Base-by-base conservation (phyloP, 2,329 filamentous ascomycete genomes). In the Sclerotinia minor region DNA sequence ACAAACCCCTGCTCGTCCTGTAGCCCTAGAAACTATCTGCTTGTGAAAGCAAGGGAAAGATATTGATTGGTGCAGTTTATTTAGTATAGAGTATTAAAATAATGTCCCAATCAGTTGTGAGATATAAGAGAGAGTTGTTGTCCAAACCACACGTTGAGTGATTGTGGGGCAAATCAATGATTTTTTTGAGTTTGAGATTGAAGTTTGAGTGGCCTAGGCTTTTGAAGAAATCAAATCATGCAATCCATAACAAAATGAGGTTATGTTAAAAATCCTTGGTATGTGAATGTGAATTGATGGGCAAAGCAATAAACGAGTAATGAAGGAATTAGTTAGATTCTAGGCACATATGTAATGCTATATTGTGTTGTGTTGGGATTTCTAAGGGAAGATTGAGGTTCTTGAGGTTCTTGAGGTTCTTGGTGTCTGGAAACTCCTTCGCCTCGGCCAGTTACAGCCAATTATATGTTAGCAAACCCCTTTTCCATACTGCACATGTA, bases 171-270 rank as follows among this genome's bases (percentile, higher is more conserved):
- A 61, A 35, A 49, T 24, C 26, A 13, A 45, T 21, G 11, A 32
- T 60, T 60, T 60, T 47, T 49, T 29, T 13, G 44, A n/a, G 57
- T 47, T 60, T 60, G 29, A 49, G 44, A 60, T 35, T 19, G 32
- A 59, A 35, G 17, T 32, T 47, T 35, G 11, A 35, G 41, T 17
- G 45, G 58, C 17, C 44, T 49, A 35, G 26, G 44, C 58, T 60
- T 47, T 60, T 24, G 44, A 44, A n/a, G 26, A 21, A 35, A 26
- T 35, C 5, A 21, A 24, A 26, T 35, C 5, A 38, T 49, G 13
- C 26, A 47, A 45, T 60, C n/a, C 35, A 19, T 32, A 17, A 49
- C 32, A n/a, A 32, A 29, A 45, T 32, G 13, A 21, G 9, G 15
- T 2, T 45, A 19, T 44, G 5, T 44, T 29, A 1, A 19, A n/a